Evolutionary conservation across 2,329 filamentous ascomycete species (phyloP), one percentile per base, ranked within the genome.

Genomic region (Akanthomyces muscarius): DNA sequence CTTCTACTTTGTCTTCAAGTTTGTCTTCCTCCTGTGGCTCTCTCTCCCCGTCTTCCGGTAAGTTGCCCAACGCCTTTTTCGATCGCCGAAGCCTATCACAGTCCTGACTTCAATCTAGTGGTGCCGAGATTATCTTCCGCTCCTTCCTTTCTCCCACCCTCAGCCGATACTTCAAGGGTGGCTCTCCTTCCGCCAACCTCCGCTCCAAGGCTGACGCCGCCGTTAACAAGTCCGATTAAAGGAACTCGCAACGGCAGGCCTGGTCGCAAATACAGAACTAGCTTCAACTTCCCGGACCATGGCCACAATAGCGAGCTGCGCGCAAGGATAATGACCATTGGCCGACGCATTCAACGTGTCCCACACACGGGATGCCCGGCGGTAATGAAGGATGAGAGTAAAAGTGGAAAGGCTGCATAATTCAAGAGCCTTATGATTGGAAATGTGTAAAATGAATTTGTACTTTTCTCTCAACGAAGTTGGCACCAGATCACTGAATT

Each of bases 1-100:
- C 75, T 99, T 99, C 83, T 99, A 99, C 89, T 99, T 91, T 81
- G 94, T 93, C 76, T 98, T 99, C 90, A 99, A 99, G 86, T 97
- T 99, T 76, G 83, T 96, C 75, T 90, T 98, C 77, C 85, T 98
- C 72, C 88, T 99, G 77, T 99, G 95, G 95, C 92, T 99, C 81
- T 88, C 94, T 71, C 92, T 99, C 73, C 95, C 95, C 77, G 86
- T 91, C 78, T 97, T 96, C 83, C 83, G 84, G 94, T 97, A 89
- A 76, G 89, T 81, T 55, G 41, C 36, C 23, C 48, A 36, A 13
- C 5, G 23, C n/a, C 44, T 18, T 63, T 33, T 30, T 48, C n/a
- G 30, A 30, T 25, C 41, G 30, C n/a, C 14, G 23, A 58, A 55
- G 14, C 2, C 45, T 16, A 25, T 25, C 18, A 14, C 47, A 57